Base-by-base conservation (phyloP, 148 eudicot genomes). In the Spergularia bocconei region DNA sequence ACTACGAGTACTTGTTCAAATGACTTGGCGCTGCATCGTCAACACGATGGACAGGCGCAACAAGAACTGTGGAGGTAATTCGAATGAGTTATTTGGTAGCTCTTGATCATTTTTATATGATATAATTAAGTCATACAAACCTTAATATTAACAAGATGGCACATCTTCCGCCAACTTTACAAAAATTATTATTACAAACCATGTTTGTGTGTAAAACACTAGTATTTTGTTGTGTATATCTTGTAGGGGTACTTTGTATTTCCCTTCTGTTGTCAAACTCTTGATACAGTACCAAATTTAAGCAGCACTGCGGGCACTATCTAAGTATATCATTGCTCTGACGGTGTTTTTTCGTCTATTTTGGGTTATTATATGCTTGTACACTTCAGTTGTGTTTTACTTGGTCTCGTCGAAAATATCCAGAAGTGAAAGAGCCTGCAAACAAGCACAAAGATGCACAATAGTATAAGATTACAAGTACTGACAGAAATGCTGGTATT, bases 361-460 rank as follows among this genome's bases (percentile, higher is more conserved):
- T 59, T 20, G 21, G 33, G 44, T 52, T 65, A 16, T 65, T 69
- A 62, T 61, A 69, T 13, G 50, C 25, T 63, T 57, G 50, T 8
- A 61, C 25, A 58, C 58, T 13, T 29, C 47, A 1, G 61, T 70
- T 67, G 63, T 54, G 57, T 13, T 33, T 33, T 63, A 47, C 74
- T 72, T 80, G 17, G 5, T 59, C 55, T 82, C 92, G 4, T 73
- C 87, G 73, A 88, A 84, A 63, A 91, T 81, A 78, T 91, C 96
- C 80, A 91, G 70, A 67, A 91, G 96, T 16, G 91, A 87, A 73
- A 91, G 85, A 11, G 88, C 92, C 96, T 91, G 86, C 79, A 83
- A 73, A 72, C 29, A 65, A 25, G 41, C 65, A 33, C 41, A 70
- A 23, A 21, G 56, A 53, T 25, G 52, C 20, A 29, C 36, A 29